Base-by-base conservation (phyloP, 805 yeast genomes). In the Kazachstania psychrophila region DNA sequence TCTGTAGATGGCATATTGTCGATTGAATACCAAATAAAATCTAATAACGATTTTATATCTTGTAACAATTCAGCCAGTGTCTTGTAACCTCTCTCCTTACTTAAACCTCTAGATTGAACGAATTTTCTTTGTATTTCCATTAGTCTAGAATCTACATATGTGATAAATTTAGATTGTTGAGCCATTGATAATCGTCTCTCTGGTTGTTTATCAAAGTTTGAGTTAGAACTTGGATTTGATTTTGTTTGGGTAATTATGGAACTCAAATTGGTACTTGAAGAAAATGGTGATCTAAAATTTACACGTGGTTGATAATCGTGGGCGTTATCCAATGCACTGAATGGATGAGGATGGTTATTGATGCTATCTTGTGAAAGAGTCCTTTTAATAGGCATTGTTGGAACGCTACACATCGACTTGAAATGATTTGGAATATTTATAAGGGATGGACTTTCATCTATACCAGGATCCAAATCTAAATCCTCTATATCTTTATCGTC, bases 11-110 rank as follows among this genome's bases (percentile, higher is more conserved):
- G 50, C 0, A 49, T 41, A 11, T 54, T 48, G 29, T 65, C 67
- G 13, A 79, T 63, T 0, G 86, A 75, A 38, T 68, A 70, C 84
- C 85, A 78, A 5, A 82, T 57, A 28, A 83, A 62, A 32, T 70
- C 73, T 3, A 79, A 47, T 2, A 80, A 53, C 6, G 61, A 56
- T 26, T 64, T 62, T 18, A 79, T 48, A 28, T 77, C 82, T 0
- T 37, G 43, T 1, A 73, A 41, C 6, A 78, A 53, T 3, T 65
- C 58, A 1, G 45, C 33, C 9, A 65, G 40, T 2, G 55, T 42
- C 5, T 39, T 27, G 33, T 65, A 60, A 2, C 60, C 62, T 14
- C 43, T 36, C 18, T 48, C 57, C 11, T 55, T 60, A 19, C 53
- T 47, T 15, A 62, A 48, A 0, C 63, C 68, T 34, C 61, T 56